A percentile compares a stretch with the other conserved stretches of the same genome.
Conservation (phyloP, 2,329 filamentous ascomycete genomes). For the Tolypocladium album region DNA sequence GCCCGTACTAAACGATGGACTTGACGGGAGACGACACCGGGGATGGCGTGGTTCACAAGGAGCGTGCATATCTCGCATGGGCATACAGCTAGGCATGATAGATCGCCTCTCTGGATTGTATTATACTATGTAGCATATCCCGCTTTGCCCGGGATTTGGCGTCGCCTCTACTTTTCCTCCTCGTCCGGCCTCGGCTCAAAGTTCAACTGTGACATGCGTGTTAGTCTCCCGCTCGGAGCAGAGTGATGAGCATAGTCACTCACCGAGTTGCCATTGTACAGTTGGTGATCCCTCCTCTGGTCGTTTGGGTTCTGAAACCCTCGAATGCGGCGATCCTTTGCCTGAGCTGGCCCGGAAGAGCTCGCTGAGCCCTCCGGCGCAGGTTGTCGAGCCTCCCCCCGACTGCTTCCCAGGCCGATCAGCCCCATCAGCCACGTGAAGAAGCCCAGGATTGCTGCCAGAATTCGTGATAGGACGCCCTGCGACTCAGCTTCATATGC, state of each 20-base stretch:
- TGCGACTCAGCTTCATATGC: constrained; percentile 27
- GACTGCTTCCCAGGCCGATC: constrained; percentile 13
- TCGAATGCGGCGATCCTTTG: constrained; percentile 12
- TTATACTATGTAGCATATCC: constrained; percentile 16
- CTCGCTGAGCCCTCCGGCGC: not conserved
- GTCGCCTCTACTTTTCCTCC: constrained; percentile 23
- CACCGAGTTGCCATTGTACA: constrained; percentile 90
- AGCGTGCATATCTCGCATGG: not conserved
- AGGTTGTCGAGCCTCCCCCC: not conserved
- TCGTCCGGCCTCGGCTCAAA: constrained; percentile 57
- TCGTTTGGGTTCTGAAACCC: constrained; percentile 36
- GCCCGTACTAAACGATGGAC: constrained; percentile 45
- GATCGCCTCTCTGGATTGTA: constrained; percentile 10
- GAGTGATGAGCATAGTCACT: constrained; percentile 15
- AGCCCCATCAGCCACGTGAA: constrained; percentile 25
- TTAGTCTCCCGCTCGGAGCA: not conserved
- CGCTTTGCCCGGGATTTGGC: constrained; percentile 9
- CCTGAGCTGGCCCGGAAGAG: constrained; percentile 7
- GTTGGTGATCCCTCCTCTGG: constrained; percentile 50
- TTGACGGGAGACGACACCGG: not conserved
- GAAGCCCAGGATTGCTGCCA: constrained; percentile 19
- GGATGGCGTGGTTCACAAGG: not conserved
- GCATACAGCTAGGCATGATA: not conserved
- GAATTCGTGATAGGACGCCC: constrained; percentile 15
- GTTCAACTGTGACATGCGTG: constrained; percentile 40